These are phyloP conservation scores for Naganishia albida DNA, from an alignment of 1,284 basidiomycete genomes.

Conservation along the genomic window DNA sequence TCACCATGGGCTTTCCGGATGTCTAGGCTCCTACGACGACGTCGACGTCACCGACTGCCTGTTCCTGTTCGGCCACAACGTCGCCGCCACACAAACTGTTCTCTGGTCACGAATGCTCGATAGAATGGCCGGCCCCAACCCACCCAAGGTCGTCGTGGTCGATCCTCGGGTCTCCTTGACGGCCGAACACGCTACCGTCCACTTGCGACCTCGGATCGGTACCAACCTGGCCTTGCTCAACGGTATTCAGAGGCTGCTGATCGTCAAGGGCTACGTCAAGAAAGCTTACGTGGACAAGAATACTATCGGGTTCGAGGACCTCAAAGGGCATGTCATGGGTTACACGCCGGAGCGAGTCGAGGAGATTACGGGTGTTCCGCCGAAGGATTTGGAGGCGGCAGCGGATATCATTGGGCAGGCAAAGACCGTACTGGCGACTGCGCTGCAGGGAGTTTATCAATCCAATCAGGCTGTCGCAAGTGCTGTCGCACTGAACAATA, in stretches of 20 bases:
- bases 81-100: conserved; percentile 33
- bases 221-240: conserved; percentile 32
- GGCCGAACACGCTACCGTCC: conserved; percentile 29
- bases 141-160: conserved; percentile 29
- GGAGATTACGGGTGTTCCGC: conserved; percentile 29
- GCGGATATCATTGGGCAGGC: conserved; percentile 30
- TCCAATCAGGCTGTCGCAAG: conserved; percentile 32
- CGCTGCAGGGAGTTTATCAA: conserved; percentile 32
- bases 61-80: conserved; percentile 34
- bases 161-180: conserved; percentile 28
- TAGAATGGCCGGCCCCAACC: conserved; percentile 30
- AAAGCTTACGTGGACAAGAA: conserved; percentile 31
- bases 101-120: conserved; percentile 33
- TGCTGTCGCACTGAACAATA: conserved; percentile 32
- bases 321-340: conserved; percentile 27
- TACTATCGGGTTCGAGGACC: conserved; percentile 30
- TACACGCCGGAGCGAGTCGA: conserved; percentile 31
- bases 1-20: neutral
- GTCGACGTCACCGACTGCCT: conserved; percentile 32
- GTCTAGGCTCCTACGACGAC: conserved; percentile 26
- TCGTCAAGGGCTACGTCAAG: conserved; percentile 29
- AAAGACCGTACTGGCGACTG: conserved; percentile 27
- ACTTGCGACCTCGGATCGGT: conserved; percentile 23
- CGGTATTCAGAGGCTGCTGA: conserved; percentile 31
- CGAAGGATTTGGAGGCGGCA: conserved; percentile 21